Percentiles rank a stretch among this genome's conserved stretches.
Conservation (phyloP, 2,329 filamentous ascomycete genomes). For the Tolypocladium sp. region DNA sequence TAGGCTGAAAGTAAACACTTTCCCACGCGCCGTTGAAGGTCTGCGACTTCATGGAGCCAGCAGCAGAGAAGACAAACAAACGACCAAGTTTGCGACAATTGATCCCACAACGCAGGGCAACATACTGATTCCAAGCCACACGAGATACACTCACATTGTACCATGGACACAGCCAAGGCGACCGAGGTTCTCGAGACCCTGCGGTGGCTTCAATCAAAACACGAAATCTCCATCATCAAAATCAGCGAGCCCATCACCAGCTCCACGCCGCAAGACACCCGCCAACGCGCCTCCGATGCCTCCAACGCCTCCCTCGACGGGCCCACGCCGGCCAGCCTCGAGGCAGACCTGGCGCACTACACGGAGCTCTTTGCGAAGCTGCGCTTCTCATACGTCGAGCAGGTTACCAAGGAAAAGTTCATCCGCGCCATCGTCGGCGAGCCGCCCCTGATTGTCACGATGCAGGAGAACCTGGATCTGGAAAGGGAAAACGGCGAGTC, state of each 20-base stretch:
- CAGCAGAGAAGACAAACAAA: neutral
- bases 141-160: neutral
- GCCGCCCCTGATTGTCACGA: slow-evolving; percentile 74
- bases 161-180: slow-evolving; percentile 22
- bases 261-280: slow-evolving; percentile 27
- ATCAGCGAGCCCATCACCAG: slow-evolving; percentile 66
- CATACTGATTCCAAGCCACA: neutral
- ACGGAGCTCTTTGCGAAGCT: slow-evolving; percentile 93
- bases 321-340: slow-evolving; percentile 65
- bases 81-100: neutral
- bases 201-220: slow-evolving; percentile 42
- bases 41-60: neutral
- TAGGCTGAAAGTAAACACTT: slow-evolving; percentile 6
- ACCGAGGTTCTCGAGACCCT: slow-evolving; percentile 38
- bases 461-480: slow-evolving; percentile 71
- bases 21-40: neutral
- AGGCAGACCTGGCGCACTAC: slow-evolving; percentile 82
- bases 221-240: slow-evolving; percentile 64
- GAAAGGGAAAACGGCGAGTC: slow-evolving; percentile 58
- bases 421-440: slow-evolving; percentile 87
- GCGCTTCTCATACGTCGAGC: slow-evolving; percentile 94
- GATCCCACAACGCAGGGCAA: neutral
- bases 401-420: slow-evolving; percentile 98
- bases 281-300: slow-evolving; percentile 60
- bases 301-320: slow-evolving; percentile 56